Evolutionary conservation across 257 asterid species (phyloP).

Genomic region (Forsythia suspensa): DNA sequence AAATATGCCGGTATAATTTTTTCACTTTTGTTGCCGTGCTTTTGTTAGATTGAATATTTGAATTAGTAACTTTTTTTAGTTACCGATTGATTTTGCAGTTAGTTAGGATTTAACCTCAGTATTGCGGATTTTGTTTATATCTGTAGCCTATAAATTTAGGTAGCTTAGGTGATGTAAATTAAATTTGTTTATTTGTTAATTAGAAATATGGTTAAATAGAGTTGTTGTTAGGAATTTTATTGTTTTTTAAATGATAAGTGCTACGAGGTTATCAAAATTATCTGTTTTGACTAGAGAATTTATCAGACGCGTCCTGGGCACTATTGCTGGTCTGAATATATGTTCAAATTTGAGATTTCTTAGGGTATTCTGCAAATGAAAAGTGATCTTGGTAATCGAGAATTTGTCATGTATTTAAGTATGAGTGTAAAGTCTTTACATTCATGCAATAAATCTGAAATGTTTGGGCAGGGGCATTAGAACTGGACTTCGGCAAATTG

Average conservation of each 20-base stretch:
- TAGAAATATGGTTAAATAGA: not conserved
- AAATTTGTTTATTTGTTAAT: not conserved
- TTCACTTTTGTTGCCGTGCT: not conserved
- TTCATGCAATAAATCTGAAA: too few relatives aligned
- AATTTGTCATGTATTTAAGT: too few relatives aligned
- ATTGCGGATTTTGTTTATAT: not conserved
- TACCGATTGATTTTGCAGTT: not conserved
- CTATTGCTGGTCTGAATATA: not conserved
- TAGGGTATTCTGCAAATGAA: not conserved
- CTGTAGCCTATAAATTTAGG: too few relatives aligned
- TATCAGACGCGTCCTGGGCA: not conserved
- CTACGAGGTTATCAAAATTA: not conserved
- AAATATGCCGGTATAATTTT: slow-evolving; percentile 61
- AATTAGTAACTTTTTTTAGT: not conserved
- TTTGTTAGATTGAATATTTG: not conserved
- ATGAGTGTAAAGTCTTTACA: too few relatives aligned
- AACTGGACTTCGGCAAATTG: not conserved
- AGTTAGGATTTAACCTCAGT: not conserved
- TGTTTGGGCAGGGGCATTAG: too few relatives aligned
- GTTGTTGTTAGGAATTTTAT: not conserved
- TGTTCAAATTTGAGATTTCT: not conserved
- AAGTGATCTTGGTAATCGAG: not conserved
- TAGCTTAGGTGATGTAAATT: too few relatives aligned
- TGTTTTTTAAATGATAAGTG: not conserved
- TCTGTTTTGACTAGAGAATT: not conserved